Evolutionary conservation across 75 land plant species (phyloP).

Genomic region (Cupressus sempervirens): DNA sequence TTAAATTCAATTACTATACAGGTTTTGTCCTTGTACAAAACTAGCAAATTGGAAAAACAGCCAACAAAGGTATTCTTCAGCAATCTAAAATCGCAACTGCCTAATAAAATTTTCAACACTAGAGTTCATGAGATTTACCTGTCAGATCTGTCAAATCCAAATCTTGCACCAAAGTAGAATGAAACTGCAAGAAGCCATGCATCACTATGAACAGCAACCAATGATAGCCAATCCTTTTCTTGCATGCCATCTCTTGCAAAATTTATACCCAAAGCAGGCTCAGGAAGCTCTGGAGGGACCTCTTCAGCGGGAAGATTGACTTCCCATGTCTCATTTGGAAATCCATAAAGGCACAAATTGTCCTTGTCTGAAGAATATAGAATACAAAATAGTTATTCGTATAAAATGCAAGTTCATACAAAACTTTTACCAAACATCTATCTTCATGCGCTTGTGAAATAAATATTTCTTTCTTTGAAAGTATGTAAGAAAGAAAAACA

Average conservation of each 20-base stretch:
- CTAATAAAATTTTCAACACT: not conserved
- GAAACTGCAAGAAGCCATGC: constrained; percentile 58
- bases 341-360: constrained; percentile 69
- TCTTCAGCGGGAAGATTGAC: constrained; percentile 66
- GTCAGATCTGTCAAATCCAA: constrained; percentile 39
- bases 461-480: not conserved
- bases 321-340: constrained; percentile 64
- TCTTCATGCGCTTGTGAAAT: not conserved
- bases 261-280: constrained; percentile 60
- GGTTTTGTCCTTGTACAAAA: not conserved
- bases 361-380: constrained; percentile 53
- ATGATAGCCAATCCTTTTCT: constrained; percentile 52
- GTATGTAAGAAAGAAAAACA: not conserved
- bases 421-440: not conserved
- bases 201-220: constrained; percentile 69
- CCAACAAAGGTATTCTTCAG: not conserved
- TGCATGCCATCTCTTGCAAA: constrained; percentile 68
- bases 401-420: not conserved
- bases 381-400: not conserved
- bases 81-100: not conserved
- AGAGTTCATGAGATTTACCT: constrained; percentile 19
- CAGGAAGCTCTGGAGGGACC: constrained; percentile 66
- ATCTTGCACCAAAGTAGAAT: constrained; percentile 49
- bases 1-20: not conserved
- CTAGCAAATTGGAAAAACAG: not conserved